Evolutionary conservation across 2,329 filamentous ascomycete genomes (phyloP), one percentile per base, ranked within the genome.

Genomic region (Chrysosporium queenslandicum): DNA sequence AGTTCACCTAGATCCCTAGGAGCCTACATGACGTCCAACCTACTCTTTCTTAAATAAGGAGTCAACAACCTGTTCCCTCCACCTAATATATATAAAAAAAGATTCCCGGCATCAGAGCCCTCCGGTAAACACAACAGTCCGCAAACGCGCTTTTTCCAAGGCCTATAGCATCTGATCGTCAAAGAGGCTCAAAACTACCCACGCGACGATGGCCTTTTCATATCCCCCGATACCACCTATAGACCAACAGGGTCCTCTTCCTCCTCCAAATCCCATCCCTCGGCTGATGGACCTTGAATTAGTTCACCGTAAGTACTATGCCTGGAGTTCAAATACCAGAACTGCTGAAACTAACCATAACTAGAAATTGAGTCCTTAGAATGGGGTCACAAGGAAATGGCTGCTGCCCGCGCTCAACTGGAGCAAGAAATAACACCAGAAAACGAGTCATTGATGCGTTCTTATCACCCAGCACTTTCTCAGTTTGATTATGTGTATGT

Each of bases 391-490:
- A 32, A 30, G 42, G 25, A 37, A 37, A 34, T 21, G 45, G 29
- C 45, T 25, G 32, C 20, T 25, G 20, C 25, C 42, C 42, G 37
- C 21, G 48, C 48, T 3, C 23, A 29, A 12, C 37, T 51, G 20
- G 48, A 30, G 18, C 20, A 23, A 36, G 32, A 32, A 25, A 37
- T 30, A 25, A 36, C 12, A 2, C 14, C 11, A 32, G 43, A 42
- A 40, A 52, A 52, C 32, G 50, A 52, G 34, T 14, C 43, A 14
- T 25, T 52, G 20, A 30, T 52, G n/a, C 50, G 40, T 23, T 37
- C 50, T 45, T 52, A 46, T 46, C 50, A 52, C 34, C 50, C 41
- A 16, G 30, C 42, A 11, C 32, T 52, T 21, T 37, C 41, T 32
- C 40, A 25, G 18, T 46, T 46, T 20, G 18, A 21, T 16, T 11